phyloP scores from a whole-genome alignment of 2,329 filamentous ascomycete species.

The Exophiala phaeomuriformis region DNA sequence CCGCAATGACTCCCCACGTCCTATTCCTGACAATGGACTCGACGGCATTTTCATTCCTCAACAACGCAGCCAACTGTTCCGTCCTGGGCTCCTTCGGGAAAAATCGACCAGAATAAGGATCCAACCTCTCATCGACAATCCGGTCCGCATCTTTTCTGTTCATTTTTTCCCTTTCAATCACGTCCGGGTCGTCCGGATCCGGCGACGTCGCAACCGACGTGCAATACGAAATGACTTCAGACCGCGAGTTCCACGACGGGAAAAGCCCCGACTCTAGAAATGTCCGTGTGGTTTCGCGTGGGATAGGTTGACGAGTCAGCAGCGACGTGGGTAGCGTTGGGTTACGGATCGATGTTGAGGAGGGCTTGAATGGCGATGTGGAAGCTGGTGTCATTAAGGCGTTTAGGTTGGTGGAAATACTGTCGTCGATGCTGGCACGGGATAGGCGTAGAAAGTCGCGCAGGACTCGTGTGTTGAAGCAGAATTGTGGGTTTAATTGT shows the following conservation, averaged over 20 bases:
- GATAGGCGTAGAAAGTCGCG: conserved; percentile 87
- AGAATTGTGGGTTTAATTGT: conserved; percentile 66
- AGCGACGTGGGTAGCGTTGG: conserved; percentile 12
- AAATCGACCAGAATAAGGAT: conserved; percentile 82
- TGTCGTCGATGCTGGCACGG: conserved; percentile 78
- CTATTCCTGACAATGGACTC: conserved; percentile 72
- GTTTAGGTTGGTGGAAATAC: conserved; percentile 88
- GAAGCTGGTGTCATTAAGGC: conserved; percentile 70
- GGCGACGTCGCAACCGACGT: conserved; percentile 77
- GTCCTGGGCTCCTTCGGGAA: conserved; percentile 73
- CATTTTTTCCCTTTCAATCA: conserved; percentile 61
- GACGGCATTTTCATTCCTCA: conserved; percentile 66
- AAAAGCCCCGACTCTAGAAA: conserved; percentile 79
- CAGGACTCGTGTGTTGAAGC: conserved; percentile 33
- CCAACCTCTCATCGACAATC: conserved; percentile 77
- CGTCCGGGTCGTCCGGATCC: conserved; percentile 78
- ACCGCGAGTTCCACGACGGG: conserved; percentile 76
- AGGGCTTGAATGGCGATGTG: conserved; percentile 64
- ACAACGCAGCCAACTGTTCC: conserved; percentile 68
- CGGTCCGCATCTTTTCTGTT: conserved; percentile 62
- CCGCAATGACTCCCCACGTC: conserved; percentile 71
- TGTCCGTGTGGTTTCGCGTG: conserved; percentile 53
- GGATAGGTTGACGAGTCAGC: conserved; percentile 16
- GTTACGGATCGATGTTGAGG: conserved; percentile 54
- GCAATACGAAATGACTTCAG: conserved; percentile 83